Conservation (phyloP, 805 yeast species). For the Huiozyma sinensis region DNA sequence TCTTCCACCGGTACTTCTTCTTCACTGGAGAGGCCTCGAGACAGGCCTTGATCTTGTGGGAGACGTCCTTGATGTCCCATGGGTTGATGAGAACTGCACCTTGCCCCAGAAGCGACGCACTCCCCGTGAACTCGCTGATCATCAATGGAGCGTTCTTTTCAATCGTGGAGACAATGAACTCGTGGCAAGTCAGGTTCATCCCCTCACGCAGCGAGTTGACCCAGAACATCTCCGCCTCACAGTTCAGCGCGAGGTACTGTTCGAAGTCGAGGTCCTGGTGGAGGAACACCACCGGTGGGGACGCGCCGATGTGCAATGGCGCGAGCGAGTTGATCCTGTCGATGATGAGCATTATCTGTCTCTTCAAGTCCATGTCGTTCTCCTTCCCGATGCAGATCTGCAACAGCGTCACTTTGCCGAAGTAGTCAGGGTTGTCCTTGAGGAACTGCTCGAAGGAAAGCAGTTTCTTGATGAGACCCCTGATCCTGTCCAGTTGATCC, state of each 20-base stretch:
- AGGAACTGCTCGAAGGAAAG: conserved; percentile 78
- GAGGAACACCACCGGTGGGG: conserved; percentile 76
- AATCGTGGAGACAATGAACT: conserved; percentile 67
- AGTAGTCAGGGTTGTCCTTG: conserved; percentile 56
- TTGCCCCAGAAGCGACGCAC: conserved; percentile 62
- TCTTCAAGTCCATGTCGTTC: conserved; percentile 53
- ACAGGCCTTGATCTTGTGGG: conserved; percentile 49
- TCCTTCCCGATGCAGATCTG: conserved; percentile 66
- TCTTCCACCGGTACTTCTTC: conserved; percentile 48
- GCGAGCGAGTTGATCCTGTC: conserved; percentile 75
- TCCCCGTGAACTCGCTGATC: conserved; percentile 88
- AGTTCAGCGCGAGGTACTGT: conserved; percentile 75
- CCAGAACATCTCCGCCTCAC: conserved; percentile 79
- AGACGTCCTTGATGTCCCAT: conserved; percentile 66
- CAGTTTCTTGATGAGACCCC: conserved; percentile 82
- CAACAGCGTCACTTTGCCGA: conserved; percentile 61
- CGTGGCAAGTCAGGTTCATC: conserved; percentile 93
- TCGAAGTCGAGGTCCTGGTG: conserved; percentile 84
- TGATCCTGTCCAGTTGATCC: conserved; percentile 76
- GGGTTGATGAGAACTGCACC: conserved; percentile 81
- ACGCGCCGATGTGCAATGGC: conserved; percentile 49
- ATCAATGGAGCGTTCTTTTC: conserved; percentile 71
- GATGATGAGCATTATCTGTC: conserved; percentile 62
- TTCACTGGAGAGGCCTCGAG: conserved; percentile 52
- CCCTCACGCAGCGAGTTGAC: conserved; percentile 94